Percentiles rank a stretch among this genome's conserved stretches.
Conservation (phyloP, 148 eudicot species). For the Rhododendron molle region DNA sequence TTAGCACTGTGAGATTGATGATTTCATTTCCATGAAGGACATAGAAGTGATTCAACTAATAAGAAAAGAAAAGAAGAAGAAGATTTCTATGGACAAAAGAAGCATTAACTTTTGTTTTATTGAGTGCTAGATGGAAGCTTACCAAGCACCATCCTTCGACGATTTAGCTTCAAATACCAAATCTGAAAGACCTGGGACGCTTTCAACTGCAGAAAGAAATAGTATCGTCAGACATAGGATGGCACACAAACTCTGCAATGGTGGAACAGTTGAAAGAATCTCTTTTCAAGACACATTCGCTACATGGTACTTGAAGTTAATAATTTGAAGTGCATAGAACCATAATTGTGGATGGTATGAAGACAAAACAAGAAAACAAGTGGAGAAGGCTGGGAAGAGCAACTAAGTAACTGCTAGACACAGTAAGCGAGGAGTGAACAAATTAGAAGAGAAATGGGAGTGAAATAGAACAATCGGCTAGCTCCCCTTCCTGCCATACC, state of each 20-base stretch:
- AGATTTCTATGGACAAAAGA: not conserved
- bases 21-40: not conserved
- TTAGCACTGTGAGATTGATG: not conserved
- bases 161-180: constrained; percentile 1
- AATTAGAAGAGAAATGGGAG: not conserved
- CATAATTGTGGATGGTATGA: not conserved
- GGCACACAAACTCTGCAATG: not conserved
- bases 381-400: not conserved
- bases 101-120: not conserved
- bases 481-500: not conserved
- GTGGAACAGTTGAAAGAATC: not conserved
- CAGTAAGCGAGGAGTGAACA: not conserved
- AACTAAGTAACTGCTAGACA: not conserved
- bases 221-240: not conserved
- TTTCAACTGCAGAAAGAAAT: not conserved
- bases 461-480: not conserved
- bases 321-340: not conserved
- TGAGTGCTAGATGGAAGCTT: not conserved
- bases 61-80: not conserved
- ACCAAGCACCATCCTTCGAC: constrained; percentile 3
- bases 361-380: not conserved
- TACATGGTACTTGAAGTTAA: not conserved
- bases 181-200: not conserved
- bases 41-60: not conserved
- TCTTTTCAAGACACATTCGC: not conserved